Base-by-base conservation (phyloP, 176 grass and related monocot species). In the Tuctoria greenei region DNA sequence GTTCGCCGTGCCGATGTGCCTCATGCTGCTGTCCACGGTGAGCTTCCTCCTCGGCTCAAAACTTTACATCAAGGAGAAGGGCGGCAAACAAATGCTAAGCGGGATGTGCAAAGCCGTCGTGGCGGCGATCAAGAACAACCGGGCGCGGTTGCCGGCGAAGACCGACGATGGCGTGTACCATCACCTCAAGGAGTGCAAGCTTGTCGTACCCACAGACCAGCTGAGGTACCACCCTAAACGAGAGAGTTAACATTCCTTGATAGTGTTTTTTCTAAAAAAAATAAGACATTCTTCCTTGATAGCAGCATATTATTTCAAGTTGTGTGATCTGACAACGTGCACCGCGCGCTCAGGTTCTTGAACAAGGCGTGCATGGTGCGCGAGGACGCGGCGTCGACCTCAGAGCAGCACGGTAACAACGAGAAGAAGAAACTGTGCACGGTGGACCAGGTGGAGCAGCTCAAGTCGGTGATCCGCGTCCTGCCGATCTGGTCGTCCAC, bases 401-500 rank as follows among this genome's bases (percentile, higher is more conserved):
- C 82, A 1, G 58, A 52, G 26, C 6, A 31, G 24, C 31, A 58
- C 8, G 42, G 80, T 44, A 13, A n/a, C n/a, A n/a, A n/a, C n/a
- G n/a, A 10, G 25, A n/a, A 43, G 11, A 58, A 34, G 59, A 71
- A 67, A 59, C 35, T 75, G 38, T 93, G 90, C 80, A 89, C 86
- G 35, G 86, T 93, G 71, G 83, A 93, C 52, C 90, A 93, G 74
- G 90, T 89, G 31, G 86, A 93, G 61, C 72, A 84, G 28, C 83
- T 93, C 54, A 93, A 93, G 86, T 80, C 90, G 20, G 55, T 77
- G 52, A 57, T 89, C 71, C 71, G 79, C 7, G 64, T 93, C 6
- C 71, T 93, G 54, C 86, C 90, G 2, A 84, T 93, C 76, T 93
- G 90, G 80, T 89, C 90, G 0, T 77, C 90, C 62, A 72, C 80